A percentile compares a stretch with the other conserved stretches of the same genome.
These are phyloP conservation scores for Gossypium gossypioides DNA, from an alignment of 441 rosid genomes.

Conservation along the genomic window DNA sequence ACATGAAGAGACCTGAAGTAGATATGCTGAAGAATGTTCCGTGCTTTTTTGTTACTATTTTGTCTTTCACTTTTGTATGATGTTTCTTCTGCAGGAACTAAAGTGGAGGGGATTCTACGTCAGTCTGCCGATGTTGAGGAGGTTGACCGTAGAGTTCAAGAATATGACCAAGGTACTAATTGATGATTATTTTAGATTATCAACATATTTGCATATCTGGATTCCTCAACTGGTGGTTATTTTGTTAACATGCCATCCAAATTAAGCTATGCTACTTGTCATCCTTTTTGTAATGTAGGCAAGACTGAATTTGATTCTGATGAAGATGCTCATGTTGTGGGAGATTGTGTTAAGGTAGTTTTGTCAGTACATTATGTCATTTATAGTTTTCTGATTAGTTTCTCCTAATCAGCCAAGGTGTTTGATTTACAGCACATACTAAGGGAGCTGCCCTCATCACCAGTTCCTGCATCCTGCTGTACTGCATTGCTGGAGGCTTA, in stretches of 20 bases:
- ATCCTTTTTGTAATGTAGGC: conserved; percentile 36
- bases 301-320: conserved; percentile 67
- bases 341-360: conserved; percentile 93
- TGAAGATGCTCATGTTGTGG: conserved; percentile 97
- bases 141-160: conserved; percentile 89
- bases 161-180: conserved; percentile 77
- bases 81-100: conserved; percentile 49
- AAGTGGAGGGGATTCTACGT: conserved; percentile 83
- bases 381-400: conserved; percentile 16
- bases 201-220: conserved; percentile 2
- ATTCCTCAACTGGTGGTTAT: not conserved
- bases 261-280: conserved; percentile 15
- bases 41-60: conserved; percentile 1
- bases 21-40: not conserved
- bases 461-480: conserved; percentile 96
- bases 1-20: not conserved
- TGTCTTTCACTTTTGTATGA: not conserved
- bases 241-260: conserved; percentile 8
- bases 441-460: conserved; percentile 95
- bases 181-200: conserved; percentile 10
- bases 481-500: conserved; percentile 93
- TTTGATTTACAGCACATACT: conserved; percentile 68
- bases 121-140: conserved; percentile 98
- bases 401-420: conserved; percentile 17
- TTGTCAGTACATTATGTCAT: conserved; percentile 16